These are phyloP conservation scores for Hypoxylon sp. DNA, from an alignment of 2,329 filamentous ascomycete genomes.

Conservation along the genomic window DNA sequence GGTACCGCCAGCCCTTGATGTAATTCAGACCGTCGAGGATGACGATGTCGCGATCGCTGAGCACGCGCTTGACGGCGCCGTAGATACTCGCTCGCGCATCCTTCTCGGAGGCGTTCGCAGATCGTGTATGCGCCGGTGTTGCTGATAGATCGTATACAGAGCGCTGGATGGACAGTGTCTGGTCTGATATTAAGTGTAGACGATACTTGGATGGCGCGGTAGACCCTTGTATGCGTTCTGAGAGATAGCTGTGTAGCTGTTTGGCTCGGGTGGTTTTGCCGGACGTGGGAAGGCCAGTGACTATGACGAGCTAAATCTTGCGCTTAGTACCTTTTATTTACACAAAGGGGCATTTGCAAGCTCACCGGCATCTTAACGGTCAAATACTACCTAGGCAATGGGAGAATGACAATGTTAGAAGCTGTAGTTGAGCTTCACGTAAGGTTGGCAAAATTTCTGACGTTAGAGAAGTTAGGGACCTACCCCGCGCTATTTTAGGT, in stretches of 20 bases:
- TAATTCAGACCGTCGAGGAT: constrained; percentile 86
- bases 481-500: constrained; percentile 29
- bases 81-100: constrained; percentile 82
- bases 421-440: constrained; percentile 10
- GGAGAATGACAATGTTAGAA: constrained; percentile 1
- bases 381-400: too few relatives aligned
- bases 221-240: constrained; percentile 62
- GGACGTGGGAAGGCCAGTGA: constrained; percentile 75
- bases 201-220: constrained; percentile 62
- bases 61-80: constrained; percentile 80
- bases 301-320: constrained; percentile 68
- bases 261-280: constrained; percentile 75
- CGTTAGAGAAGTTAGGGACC: constrained; percentile 5
- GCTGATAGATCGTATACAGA: constrained; percentile 76
- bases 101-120: constrained; percentile 81
- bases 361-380: constrained; percentile 28
- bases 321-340: neutral
- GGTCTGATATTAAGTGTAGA: constrained; percentile 80
- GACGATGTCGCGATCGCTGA: constrained; percentile 79
- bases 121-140: constrained; percentile 70
- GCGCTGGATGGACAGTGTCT: constrained; percentile 75
- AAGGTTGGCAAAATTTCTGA: constrained; percentile 31
- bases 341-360: too few relatives aligned
- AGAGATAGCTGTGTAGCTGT: constrained; percentile 75
- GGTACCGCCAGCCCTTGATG: constrained; percentile 91